Evolutionary conservation across 208 protist species (phyloP).

Genomic region (Leishmania major): DNA sequence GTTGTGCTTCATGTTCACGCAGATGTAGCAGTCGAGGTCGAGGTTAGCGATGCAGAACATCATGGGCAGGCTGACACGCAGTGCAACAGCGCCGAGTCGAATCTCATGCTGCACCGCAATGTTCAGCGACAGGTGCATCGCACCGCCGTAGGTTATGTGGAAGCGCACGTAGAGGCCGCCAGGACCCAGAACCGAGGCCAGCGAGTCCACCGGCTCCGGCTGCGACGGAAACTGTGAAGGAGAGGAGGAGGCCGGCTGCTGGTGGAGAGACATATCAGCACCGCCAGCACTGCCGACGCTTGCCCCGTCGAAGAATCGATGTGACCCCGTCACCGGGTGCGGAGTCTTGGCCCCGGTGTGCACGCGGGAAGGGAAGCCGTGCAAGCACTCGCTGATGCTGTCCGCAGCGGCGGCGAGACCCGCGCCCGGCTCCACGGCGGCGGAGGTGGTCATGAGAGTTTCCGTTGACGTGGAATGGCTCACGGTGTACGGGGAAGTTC

Average conservation of each 20-base stretch:
- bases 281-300: neutral
- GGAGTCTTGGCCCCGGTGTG: constrained; percentile 7
- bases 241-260: neutral
- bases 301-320: constrained; percentile 2
- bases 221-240: constrained; percentile 16
- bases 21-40: constrained; percentile 81
- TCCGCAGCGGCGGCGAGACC: neutral
- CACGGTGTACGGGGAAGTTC: neutral
- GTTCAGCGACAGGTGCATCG: constrained; percentile 56
- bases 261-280: neutral
- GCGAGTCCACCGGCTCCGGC: constrained; percentile 29
- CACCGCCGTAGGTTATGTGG: constrained; percentile 85
- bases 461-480: constrained; percentile 13
- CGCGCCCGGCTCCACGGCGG: neutral
- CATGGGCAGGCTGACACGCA: constrained; percentile 72
- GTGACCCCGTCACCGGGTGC: constrained; percentile 6
- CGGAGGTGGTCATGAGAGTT: neutral
- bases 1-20: constrained; percentile 64
- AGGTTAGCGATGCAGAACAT: constrained; percentile 58
- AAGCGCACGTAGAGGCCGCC: constrained; percentile 71
- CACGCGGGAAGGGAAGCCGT: constrained; percentile 15
- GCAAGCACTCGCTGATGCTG: constrained; percentile 21
- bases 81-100: constrained; percentile 35
- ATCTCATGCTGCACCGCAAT: constrained; percentile 63
- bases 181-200: constrained; percentile 53